Evolutionary conservation across 371 early-diverging fungal genomes (phyloP).

Genomic region (Mortierella sp.): DNA sequence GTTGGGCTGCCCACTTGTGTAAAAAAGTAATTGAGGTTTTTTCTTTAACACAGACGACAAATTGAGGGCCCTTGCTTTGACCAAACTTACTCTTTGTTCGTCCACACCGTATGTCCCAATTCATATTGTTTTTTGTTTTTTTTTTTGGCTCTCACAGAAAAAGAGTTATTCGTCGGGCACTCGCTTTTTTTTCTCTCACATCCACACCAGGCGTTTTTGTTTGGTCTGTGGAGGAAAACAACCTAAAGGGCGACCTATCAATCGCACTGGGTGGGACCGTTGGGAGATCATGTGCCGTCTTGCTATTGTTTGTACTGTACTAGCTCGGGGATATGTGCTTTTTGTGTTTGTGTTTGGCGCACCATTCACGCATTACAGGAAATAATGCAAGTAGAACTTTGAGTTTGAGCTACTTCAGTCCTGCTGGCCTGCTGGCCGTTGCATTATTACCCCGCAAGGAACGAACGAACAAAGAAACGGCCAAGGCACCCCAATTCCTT

Average conservation of each 20-base stretch:
- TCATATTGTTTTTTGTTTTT: no score
- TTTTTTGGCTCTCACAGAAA: no score
- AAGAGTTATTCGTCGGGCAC: no score
- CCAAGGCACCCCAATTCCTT: neutral
- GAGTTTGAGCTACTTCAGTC: neutral
- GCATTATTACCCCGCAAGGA: no score
- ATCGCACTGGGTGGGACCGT: neutral
- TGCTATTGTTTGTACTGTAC: neutral
- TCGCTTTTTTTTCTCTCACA: neutral
- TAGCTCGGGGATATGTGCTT: slow-evolving; percentile 8
- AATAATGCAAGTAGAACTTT: neutral
- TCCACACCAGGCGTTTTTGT: no score
- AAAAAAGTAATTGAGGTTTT: no score
- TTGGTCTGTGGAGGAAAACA: slow-evolving; percentile 1
- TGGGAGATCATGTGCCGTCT: slow-evolving; percentile 14
- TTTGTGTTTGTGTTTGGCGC: neutral
- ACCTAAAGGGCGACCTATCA: neutral
- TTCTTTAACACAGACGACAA: neutral
- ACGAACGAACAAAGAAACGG: no score
- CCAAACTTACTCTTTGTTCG: neutral
- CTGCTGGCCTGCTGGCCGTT: no score
- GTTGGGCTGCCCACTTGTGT: neutral
- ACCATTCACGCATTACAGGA: neutral
- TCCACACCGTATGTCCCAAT: no score
- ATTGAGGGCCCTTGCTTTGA: neutral